Base-by-base conservation (phyloP, 169 alveolate genomes). In the Babesia gibsoni region DNA sequence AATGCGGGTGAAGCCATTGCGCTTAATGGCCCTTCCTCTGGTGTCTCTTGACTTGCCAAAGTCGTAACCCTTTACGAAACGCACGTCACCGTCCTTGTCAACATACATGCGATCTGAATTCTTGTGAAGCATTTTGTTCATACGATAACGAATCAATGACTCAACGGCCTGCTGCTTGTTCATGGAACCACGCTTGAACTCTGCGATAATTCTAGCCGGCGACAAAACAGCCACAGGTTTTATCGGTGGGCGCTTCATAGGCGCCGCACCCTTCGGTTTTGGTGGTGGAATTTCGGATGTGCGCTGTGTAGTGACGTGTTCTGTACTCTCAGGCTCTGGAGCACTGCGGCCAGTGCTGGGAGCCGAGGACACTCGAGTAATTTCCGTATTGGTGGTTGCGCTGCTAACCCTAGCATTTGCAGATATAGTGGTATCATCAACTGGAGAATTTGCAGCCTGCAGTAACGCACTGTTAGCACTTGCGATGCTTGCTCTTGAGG, bases 31-130 rank as follows among this genome's bases (percentile, higher is more conserved):
- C 14, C 54, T 41, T 18, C 78, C 80, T 0, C 64, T 56, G 16
- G 75, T 22, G 37, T 79, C 79, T 14, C 70, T 53, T n/a, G 73
- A 32, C 35, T 46, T 39, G 22, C 81, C 86, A 45, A 77, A 77
- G 43, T 53, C 69, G 41, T 77, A 77, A 8, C 86, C 86, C 68
- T 77, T 77, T 20, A 73, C 79, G 45, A 77, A 63, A 23, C 67
- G 46, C 22, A 79, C 83, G 35, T 79, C 78, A 23, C 88, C 88
- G 20, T 70, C 83, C 53, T 79, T 79, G 58, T 79, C 83, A n/a
- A 68, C 67, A 27, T 63, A 65, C 79, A 70, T 65, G 32, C 70
- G 49, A 32, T 79, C 88, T 18, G 79, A 57, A 20, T 42, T 30
- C 18, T 70, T 50, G 25, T 56, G 88, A 22, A 79, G 43, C 88